Conservation (phyloP, 2,329 filamentous ascomycete species). For the Tolypocladium nubicola region DNA sequence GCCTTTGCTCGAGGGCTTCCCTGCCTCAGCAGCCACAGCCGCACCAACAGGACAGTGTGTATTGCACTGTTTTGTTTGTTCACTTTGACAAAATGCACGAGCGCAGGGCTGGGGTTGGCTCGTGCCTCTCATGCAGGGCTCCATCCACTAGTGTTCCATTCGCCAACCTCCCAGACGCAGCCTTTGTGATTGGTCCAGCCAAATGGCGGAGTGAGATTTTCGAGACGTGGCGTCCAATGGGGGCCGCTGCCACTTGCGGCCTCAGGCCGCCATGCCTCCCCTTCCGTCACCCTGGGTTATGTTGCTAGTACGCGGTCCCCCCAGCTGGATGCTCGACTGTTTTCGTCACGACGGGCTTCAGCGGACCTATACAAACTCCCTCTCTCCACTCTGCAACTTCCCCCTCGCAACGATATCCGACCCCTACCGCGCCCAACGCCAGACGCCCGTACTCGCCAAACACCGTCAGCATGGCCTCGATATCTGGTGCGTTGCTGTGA, state of each 20-base stretch:
- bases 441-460: slow-evolving; percentile 2
- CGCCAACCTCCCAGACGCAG: background rate
- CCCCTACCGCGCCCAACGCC: slow-evolving; percentile 3
- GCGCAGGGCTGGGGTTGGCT: background rate
- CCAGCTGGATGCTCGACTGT: slow-evolving; percentile 4
- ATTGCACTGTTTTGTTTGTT: background rate
- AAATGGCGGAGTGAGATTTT: background rate
- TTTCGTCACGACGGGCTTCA: slow-evolving; percentile 6
- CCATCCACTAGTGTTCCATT: background rate
- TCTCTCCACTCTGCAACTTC: slow-evolving; percentile 2
- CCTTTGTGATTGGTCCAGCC: slow-evolving; percentile 1
- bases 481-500: slow-evolving; percentile 3
- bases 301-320: slow-evolving; percentile 9
- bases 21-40: background rate
- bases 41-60: background rate
- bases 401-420: slow-evolving; percentile 6
- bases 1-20: background rate
- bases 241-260: background rate
- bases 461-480: slow-evolving; percentile 10
- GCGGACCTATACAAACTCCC: slow-evolving; percentile 1
- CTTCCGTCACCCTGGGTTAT: background rate
- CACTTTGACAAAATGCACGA: background rate
- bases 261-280: slow-evolving; percentile 8
- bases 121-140: background rate
- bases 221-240: slow-evolving; percentile 8